Conservation (phyloP, 2,329 filamentous ascomycete genomes). For the Trichoderma sp. region DNA sequence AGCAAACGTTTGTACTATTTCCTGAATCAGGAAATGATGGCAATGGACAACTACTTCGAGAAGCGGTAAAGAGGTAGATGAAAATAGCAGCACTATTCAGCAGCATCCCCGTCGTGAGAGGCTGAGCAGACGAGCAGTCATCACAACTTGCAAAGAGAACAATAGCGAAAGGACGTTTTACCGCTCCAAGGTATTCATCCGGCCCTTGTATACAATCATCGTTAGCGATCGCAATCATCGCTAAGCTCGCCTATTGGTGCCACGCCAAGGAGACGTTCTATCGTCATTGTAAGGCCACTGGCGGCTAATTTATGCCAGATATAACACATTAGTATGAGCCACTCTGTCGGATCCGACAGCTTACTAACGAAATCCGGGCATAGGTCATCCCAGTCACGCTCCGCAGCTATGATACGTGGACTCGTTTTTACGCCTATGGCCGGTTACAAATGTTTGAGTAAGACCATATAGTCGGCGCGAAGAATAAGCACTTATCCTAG, state of each 20-base stretch:
- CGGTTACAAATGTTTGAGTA: slow-evolving; percentile 16
- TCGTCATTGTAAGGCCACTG: not conserved
- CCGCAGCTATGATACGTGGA: not conserved
- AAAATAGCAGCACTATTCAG: not conserved
- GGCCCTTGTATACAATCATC: not conserved
- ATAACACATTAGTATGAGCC: not conserved
- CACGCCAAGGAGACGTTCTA: not conserved
- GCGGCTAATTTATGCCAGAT: not conserved
- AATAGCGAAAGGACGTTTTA: not conserved
- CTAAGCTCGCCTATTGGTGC: slow-evolving; percentile 8
- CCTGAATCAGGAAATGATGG: not conserved
- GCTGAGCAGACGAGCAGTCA: not conserved
- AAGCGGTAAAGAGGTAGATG: not conserved
- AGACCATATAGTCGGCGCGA: not conserved
- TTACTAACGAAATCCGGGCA: not conserved
- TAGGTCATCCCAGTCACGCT: not conserved
- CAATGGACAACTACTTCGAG: not conserved
- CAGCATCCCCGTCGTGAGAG: not conserved
- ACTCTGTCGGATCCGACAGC: not conserved
- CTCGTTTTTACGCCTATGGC: not conserved
- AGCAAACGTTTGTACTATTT: not conserved
- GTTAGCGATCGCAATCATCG: not conserved
- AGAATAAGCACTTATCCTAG: slow-evolving; percentile 13
- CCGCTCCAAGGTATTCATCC: too few species aligned
- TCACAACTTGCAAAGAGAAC: not conserved